phyloP scores from a whole-genome alignment of 768 basidiomycete species.

The Lactarius hengduanensis region DNA sequence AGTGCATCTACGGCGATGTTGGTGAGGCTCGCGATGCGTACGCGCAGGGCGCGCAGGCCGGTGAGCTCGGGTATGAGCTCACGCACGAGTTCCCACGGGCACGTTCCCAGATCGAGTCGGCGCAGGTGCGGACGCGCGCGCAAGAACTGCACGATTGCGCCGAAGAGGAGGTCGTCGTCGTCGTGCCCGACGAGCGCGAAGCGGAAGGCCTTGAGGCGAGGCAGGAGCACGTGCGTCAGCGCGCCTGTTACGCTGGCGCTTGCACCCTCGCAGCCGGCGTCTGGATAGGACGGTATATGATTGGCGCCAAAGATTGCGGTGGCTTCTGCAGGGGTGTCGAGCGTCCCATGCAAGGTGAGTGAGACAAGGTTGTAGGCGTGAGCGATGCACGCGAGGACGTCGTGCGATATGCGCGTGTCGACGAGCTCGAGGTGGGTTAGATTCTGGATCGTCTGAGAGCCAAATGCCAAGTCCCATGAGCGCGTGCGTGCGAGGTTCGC shows the following conservation, averaged over 20 bases:
- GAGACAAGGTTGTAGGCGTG: slow-evolving; percentile 60
- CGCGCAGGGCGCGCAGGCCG: slow-evolving; percentile 55
- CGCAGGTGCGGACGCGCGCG: slow-evolving; percentile 48
- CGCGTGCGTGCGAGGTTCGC: slow-evolving; percentile 64
- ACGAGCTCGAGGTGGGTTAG: slow-evolving; percentile 70
- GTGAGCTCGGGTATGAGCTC: slow-evolving; percentile 50
- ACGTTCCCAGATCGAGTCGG: slow-evolving; percentile 59
- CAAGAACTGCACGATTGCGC: slow-evolving; percentile 54
- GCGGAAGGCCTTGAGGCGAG: slow-evolving; percentile 60
- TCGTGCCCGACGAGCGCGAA: slow-evolving; percentile 65
- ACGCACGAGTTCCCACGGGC: slow-evolving; percentile 61
- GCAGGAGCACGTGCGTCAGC: slow-evolving; percentile 53
- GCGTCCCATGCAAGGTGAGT: slow-evolving; percentile 64
- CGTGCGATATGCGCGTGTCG: slow-evolving; percentile 63
- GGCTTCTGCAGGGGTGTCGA: slow-evolving; percentile 57
- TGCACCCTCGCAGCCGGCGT: not conserved
- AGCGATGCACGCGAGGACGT: slow-evolving; percentile 60
- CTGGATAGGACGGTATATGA: slow-evolving; percentile 51
- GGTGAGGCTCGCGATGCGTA: slow-evolving; percentile 52
- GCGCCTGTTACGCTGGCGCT: not conserved
- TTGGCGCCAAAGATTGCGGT: slow-evolving; percentile 61
- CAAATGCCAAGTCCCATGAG: slow-evolving; percentile 66
- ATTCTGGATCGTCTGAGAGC: slow-evolving; percentile 59
- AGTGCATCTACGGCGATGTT: slow-evolving; percentile 40
- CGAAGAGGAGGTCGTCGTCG: slow-evolving; percentile 51